A percentile compares a stretch with the other conserved stretches of the same genome.
These are phyloP conservation scores for Trichoderma sp. DNA, from an alignment of 2,329 filamentous ascomycete species.

Conservation along the genomic window DNA sequence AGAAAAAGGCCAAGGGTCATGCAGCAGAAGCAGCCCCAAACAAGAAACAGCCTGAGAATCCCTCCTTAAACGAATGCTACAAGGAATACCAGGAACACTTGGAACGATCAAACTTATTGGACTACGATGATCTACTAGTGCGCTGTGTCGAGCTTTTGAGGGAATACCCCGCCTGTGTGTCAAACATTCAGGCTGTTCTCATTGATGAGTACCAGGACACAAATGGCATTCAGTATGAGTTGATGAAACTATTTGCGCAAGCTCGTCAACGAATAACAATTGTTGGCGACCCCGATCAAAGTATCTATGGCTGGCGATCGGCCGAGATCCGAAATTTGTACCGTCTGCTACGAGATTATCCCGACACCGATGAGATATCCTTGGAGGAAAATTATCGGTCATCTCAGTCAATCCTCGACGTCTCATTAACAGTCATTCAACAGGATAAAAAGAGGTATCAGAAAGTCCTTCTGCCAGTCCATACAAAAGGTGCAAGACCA, in stretches of 20 bases:
- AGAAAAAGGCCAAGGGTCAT: conserved; percentile 60
- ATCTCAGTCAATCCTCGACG: conserved; percentile 77
- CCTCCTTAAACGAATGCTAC: conserved; percentile 69
- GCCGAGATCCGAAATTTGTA: conserved; percentile 88
- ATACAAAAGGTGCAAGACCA: conserved; percentile 75
- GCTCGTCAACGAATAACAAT: conserved; percentile 77
- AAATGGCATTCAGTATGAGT: conserved; percentile 89
- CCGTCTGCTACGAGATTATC: conserved; percentile 74
- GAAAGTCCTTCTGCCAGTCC: conserved; percentile 78
- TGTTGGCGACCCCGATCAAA: conserved; percentile 95
- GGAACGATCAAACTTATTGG: conserved; percentile 75
- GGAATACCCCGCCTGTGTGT: conserved; percentile 74
- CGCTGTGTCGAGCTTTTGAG: conserved; percentile 78
- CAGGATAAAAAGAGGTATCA: conserved; percentile 80
- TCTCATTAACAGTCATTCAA: conserved; percentile 83
- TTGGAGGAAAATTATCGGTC: conserved; percentile 95
- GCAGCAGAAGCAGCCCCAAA: conserved; percentile 43
- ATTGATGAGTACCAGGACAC: conserved; percentile 99
- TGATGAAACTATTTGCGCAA: conserved; percentile 87
- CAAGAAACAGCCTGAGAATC: conserved; percentile 42
- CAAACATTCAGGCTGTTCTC: conserved; percentile 85
- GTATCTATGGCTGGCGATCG: conserved; percentile 94
- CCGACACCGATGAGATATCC: conserved; percentile 76
- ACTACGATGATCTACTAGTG: conserved; percentile 91
- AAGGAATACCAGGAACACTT: conserved; percentile 77